These are phyloP conservation scores for Karstenula rhodostoma DNA, from an alignment of 2,329 filamentous ascomycete genomes.

Conservation along the genomic window DNA sequence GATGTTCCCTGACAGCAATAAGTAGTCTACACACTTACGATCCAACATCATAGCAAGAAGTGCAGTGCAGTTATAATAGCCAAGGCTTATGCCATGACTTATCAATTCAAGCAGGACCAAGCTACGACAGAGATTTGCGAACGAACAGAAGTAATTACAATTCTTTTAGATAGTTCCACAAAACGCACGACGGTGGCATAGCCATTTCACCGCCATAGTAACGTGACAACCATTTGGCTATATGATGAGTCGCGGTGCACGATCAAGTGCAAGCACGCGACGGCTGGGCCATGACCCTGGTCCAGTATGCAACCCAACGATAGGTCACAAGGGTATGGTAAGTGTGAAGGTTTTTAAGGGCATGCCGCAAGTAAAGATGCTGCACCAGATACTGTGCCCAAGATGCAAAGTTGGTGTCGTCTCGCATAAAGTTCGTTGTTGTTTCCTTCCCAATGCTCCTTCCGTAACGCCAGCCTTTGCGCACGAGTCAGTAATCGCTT, in stretches of 20 bases:
- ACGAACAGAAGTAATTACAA: constrained; percentile 28
- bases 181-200: background rate
- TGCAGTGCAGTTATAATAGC: background rate
- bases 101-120: background rate
- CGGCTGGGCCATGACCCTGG: background rate
- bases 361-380: constrained; percentile 2
- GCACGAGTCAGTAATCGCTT: constrained; percentile 23
- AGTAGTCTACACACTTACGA: background rate
- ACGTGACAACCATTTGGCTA: background rate
- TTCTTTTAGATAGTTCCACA: constrained; percentile 5
- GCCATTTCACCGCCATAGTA: background rate
- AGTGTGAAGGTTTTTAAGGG: constrained; percentile 1
- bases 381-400: background rate
- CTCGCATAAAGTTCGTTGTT: constrained; percentile 24
- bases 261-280: background rate
- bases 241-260: background rate
- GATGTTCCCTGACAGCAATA: too few species aligned
- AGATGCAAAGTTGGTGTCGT: constrained; percentile 21
- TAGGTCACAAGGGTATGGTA: constrained; percentile 7
- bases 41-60: background rate
- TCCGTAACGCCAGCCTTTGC: constrained; percentile 16
- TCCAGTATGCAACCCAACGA: background rate
- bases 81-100: background rate
- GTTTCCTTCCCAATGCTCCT: constrained; percentile 18
- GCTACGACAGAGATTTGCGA: constrained; percentile 1